These are phyloP conservation scores for Lathyrus oleraceus DNA, from an alignment of 306 rosid species.

Conservation along the genomic window DNA sequence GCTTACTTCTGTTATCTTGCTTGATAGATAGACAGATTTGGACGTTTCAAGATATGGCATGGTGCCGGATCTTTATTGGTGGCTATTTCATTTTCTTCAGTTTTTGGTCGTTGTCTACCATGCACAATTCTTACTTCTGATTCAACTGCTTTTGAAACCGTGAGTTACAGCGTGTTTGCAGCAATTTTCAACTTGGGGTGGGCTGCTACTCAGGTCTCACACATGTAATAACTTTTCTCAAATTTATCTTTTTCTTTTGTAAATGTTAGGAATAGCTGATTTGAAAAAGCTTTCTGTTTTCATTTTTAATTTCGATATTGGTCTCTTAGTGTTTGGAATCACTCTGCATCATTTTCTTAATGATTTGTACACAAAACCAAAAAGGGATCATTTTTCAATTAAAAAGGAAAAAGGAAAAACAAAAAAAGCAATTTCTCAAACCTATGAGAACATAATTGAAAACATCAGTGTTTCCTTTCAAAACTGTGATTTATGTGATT, in stretches of 20 bases:
- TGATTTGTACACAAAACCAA: background rate
- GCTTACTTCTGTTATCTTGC: constrained; percentile 32
- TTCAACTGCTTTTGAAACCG: constrained; percentile 61
- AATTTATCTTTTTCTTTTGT: constrained; percentile 25
- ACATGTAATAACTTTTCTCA: constrained; percentile 67
- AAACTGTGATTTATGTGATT: too few relatives aligned
- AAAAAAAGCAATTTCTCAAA: too few relatives aligned
- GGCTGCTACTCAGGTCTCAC: constrained; percentile 98
- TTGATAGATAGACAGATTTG: constrained; percentile 91
- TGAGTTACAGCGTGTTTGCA: constrained; percentile 86
- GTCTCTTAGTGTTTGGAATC: background rate
- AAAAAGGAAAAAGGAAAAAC: too few relatives aligned
- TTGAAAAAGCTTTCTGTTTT: background rate
- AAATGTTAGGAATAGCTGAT: background rate
- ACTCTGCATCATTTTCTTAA: background rate
- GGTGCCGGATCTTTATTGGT: constrained; percentile 94
- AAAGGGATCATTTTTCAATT: too few relatives aligned
- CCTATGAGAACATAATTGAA: too few relatives aligned
- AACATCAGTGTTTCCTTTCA: too few relatives aligned
- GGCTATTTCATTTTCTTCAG: constrained; percentile 96
- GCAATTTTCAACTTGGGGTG: constrained; percentile 93
- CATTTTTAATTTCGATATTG: background rate
- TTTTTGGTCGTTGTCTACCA: constrained; percentile 89
- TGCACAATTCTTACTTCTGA: constrained; percentile 59
- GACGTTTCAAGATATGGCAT: constrained; percentile 97